Percentiles rank a stretch among this genome's conserved stretches.
phyloP scores from a whole-genome alignment of 2,329 filamentous ascomycete genomes.

The Trichophyton simii region DNA sequence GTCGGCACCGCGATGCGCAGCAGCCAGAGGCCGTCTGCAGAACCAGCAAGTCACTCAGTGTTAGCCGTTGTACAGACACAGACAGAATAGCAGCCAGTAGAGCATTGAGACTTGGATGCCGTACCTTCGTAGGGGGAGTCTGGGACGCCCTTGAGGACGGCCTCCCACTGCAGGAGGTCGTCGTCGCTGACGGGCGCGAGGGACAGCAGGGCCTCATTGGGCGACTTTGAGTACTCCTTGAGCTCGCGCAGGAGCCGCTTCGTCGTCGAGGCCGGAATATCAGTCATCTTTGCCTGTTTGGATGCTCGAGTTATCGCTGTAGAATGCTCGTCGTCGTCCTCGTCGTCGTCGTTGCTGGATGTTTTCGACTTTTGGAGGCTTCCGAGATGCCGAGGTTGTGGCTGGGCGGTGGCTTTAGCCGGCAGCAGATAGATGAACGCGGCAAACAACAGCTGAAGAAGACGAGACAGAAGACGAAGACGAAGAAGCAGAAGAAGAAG shows the following conservation, averaged over 20 bases:
- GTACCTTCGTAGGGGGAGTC: conserved; percentile 50
- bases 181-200: conserved; percentile 46
- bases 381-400: background rate
- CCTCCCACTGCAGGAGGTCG: conserved; percentile 48
- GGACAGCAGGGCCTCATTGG: conserved; percentile 44
- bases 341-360: background rate
- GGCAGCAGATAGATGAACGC: background rate
- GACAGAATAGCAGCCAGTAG: no score
- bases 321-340: no score
- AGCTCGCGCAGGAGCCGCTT: conserved; percentile 51
- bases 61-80: background rate
- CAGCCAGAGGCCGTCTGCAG: conserved; percentile 62
- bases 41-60: background rate
- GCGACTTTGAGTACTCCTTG: conserved; percentile 43
- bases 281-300: background rate
- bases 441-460: background rate
- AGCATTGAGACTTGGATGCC: background rate
- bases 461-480: background rate
- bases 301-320: background rate
- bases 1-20: conserved; percentile 63
- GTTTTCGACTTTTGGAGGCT: background rate
- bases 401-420: background rate
- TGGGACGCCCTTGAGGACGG: conserved; percentile 47
- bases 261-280: conserved; percentile 28
- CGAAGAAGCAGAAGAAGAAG: background rate